These are phyloP conservation scores for Sphaerobolus stellatus DNA, from an alignment of 1,284 basidiomycete genomes.

Conservation along the genomic window DNA sequence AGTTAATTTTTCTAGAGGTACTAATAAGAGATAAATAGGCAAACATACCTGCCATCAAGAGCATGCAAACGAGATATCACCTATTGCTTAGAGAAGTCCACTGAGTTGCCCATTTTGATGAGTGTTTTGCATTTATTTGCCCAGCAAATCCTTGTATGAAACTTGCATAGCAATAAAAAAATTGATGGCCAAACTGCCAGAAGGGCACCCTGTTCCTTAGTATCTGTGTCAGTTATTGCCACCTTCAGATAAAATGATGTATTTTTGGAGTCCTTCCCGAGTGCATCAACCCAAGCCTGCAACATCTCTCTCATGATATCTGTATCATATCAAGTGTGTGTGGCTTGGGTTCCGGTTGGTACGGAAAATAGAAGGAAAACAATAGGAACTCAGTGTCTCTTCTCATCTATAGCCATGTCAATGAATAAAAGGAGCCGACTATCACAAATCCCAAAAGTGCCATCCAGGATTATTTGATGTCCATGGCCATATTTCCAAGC, in stretches of 20 bases:
- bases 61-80: background rate
- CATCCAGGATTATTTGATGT: slow-evolving; percentile 36
- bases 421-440: slow-evolving; percentile 36
- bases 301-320: slow-evolving; percentile 31
- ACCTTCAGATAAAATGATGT: slow-evolving; percentile 25
- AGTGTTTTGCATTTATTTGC: slow-evolving; percentile 26
- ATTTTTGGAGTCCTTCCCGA: slow-evolving; percentile 6
- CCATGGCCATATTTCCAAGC: slow-evolving; percentile 34
- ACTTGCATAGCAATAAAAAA: slow-evolving; percentile 37
- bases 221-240: slow-evolving; percentile 39
- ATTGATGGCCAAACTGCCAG: slow-evolving; percentile 29
- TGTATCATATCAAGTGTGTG: slow-evolving; percentile 35
- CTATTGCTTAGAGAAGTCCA: background rate
- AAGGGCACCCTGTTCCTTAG: slow-evolving; percentile 34
- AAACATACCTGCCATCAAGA: background rate
- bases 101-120: background rate
- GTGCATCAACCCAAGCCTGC: slow-evolving; percentile 21
- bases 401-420: slow-evolving; percentile 33
- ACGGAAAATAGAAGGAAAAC: slow-evolving; percentile 40
- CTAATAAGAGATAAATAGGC: background rate
- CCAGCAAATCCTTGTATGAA: slow-evolving; percentile 38
- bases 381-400: slow-evolving; percentile 30
- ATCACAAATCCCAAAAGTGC: slow-evolving; percentile 38
- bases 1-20: background rate
- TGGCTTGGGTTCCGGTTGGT: slow-evolving; percentile 28